These are phyloP conservation scores for Spathaspora arborariae DNA, from an alignment of 805 yeast genomes.

Conservation along the genomic window DNA sequence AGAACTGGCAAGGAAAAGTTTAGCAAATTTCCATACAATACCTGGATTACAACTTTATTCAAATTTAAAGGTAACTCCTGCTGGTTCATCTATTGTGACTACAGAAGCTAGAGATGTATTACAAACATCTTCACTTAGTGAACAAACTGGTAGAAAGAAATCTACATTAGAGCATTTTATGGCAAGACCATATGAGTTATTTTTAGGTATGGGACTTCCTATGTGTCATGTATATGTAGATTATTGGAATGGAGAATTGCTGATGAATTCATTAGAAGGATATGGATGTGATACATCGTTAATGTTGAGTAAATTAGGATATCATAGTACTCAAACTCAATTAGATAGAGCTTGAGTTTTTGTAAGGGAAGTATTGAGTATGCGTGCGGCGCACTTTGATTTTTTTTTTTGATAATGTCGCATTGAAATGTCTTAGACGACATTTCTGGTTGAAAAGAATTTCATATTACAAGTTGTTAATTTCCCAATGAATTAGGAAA, in stretches of 20 bases:
- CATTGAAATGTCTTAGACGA: no score
- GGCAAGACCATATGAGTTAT: conserved; percentile 68
- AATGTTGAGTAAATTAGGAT: conserved; percentile 74
- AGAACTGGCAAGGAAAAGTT: conserved; percentile 51
- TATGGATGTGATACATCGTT: conserved; percentile 88
- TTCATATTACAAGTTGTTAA: no score
- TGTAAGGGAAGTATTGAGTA: background rate
- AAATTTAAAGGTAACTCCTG: conserved; percentile 37
- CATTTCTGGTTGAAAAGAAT: no score
- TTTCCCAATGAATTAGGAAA: no score
- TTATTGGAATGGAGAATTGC: conserved; percentile 92
- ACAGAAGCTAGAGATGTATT: conserved; percentile 16
- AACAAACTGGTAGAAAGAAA: conserved; percentile 17
- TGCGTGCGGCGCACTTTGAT: no score
- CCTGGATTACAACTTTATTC: conserved; percentile 56
- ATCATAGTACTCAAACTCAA: conserved; percentile 57
- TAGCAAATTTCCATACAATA: conserved; percentile 62
- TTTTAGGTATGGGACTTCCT: conserved; percentile 85
- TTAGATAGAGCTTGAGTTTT: conserved; percentile 60
- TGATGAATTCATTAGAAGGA: conserved; percentile 80
- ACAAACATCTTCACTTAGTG: conserved; percentile 38
- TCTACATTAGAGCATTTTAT: conserved; percentile 64
- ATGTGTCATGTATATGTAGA: conserved; percentile 92
- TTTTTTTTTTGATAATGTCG: no score
- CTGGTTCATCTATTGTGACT: conserved; percentile 34